phyloP scores from a whole-genome alignment of 73 alveolate species.

The Paramecium caudatum region DNA sequence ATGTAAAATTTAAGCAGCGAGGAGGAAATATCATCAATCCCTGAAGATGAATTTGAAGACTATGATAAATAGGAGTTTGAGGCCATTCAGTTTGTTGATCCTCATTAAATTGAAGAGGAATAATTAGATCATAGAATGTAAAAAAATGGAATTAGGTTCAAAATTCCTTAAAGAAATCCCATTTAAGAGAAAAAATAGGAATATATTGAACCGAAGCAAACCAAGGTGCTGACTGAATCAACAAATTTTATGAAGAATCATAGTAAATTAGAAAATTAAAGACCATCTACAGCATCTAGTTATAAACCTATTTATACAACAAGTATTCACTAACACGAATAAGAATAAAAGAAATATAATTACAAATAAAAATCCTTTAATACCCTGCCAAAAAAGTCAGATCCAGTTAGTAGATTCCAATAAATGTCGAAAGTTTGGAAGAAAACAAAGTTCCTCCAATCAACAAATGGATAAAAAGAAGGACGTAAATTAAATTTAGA shows the following conservation, averaged over 20 bases:
- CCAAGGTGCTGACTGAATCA: background rate
- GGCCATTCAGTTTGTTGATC: slow-evolving; percentile 1
- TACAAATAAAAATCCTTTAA: slow-evolving; percentile 35
- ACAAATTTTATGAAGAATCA: background rate
- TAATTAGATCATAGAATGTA: background rate
- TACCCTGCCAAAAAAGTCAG: slow-evolving; percentile 55
- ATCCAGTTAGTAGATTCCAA: slow-evolving; percentile 61
- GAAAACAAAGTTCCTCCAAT: slow-evolving; percentile 5
- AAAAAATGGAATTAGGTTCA: background rate
- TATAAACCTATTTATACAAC: slow-evolving; percentile 35
- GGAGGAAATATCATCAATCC: slow-evolving; percentile 52
- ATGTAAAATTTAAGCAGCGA: slow-evolving; percentile 53
- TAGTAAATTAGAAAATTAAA: background rate
- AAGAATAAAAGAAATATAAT: slow-evolving; percentile 47
- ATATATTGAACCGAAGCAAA: background rate
- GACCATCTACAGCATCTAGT: background rate
- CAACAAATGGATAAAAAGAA: slow-evolving; percentile 36
- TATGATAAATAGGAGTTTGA: slow-evolving; percentile 56
- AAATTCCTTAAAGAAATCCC: background rate
- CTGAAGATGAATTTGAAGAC: slow-evolving; percentile 36
- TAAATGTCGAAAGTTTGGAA: slow-evolving; percentile 58
- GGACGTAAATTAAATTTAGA: slow-evolving; percentile 60
- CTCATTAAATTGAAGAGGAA: background rate
- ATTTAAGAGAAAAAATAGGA: background rate
- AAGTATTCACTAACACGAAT: background rate